Percentiles rank a stretch among this genome's conserved stretches.
These are phyloP conservation scores for Eremochloa ophiuroides DNA, from an alignment of 176 grass and related monocot genomes.

Conservation along the genomic window DNA sequence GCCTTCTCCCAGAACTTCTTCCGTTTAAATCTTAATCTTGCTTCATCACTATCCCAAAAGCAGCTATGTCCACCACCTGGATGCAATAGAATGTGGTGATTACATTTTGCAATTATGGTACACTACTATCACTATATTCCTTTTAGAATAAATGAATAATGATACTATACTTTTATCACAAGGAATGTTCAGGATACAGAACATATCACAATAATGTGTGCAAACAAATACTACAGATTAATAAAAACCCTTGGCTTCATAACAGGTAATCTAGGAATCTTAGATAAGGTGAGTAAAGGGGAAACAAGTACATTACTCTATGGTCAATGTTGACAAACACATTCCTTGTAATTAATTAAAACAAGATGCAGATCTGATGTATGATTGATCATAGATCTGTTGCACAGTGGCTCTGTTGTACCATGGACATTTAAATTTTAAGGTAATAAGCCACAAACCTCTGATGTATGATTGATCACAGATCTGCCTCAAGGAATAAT, in stretches of 20 bases:
- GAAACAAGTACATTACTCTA: background rate
- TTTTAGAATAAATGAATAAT: background rate
- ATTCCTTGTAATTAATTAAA: background rate
- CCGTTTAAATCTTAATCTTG: slow-evolving; percentile 65
- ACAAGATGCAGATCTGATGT: background rate
- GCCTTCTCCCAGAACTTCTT: slow-evolving; percentile 77
- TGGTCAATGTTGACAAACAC: background rate
- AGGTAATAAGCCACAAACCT: slow-evolving; percentile 36
- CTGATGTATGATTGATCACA: slow-evolving; percentile 87
- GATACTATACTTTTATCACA: background rate
- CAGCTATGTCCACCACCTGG: slow-evolving; percentile 79
- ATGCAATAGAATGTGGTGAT: background rate
- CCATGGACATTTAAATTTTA: background rate
- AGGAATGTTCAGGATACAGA: background rate
- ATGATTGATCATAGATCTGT: background rate
- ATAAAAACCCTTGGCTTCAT: background rate
- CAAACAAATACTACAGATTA: background rate
- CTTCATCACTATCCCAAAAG: slow-evolving; percentile 83
- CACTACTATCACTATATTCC: background rate
- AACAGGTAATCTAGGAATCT: background rate
- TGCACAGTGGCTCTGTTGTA: background rate
- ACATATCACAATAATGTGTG: background rate
- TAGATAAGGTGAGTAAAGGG: background rate
- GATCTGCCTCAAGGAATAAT: slow-evolving; percentile 91
- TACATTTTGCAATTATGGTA: background rate